A percentile compares a stretch with the other conserved stretches of the same genome.
Evolutionary conservation across 1,284 basidiomycete genomes (phyloP).

Genomic region (Phellopilus nigrolimitatus): DNA sequence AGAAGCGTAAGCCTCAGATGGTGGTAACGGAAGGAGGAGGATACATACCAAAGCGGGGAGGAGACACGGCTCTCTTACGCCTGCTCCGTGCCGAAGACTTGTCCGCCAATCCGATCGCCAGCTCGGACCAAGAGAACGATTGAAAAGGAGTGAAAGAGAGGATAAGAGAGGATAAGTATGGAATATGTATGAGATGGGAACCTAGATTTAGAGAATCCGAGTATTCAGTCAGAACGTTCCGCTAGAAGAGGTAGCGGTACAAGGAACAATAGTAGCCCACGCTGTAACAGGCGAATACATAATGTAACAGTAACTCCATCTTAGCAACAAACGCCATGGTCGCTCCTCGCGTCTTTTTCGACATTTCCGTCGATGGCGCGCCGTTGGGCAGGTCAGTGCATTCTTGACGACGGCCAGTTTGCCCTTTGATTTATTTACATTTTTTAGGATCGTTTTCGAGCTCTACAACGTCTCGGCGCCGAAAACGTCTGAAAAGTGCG

Average conservation of each 20-base stretch:
- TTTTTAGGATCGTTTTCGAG: conserved; percentile 70
- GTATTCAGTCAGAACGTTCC: too few relatives aligned
- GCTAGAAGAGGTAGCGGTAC: too few relatives aligned
- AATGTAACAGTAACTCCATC: too few relatives aligned
- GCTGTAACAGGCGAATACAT: too few relatives aligned
- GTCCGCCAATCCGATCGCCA: conserved; percentile 18
- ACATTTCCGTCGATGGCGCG: conserved; percentile 50
- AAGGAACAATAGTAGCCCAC: too few relatives aligned
- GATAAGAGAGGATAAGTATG: background rate
- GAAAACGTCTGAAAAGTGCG: conserved; percentile 83
- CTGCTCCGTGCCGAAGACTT: conserved; percentile 13
- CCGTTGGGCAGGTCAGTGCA: conserved; percentile 53
- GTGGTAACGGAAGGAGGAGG: conserved; percentile 8
- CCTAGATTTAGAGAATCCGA: background rate
- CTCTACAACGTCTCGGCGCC: conserved; percentile 74
- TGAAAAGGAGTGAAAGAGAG: background rate
- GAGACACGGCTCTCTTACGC: conserved; percentile 7
- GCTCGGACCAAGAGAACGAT: conserved; percentile 9
- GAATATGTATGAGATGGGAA: background rate
- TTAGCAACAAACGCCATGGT: conserved; percentile 34
- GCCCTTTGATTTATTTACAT: conserved; percentile 8
- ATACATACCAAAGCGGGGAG: conserved; percentile 15
- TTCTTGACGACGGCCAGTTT: conserved; percentile 19
- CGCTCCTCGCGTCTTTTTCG: conserved; percentile 64
- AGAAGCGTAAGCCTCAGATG: conserved; percentile 25